Percentiles rank a stretch among this genome's conserved stretches.
phyloP scores from a whole-genome alignment of 352 stramenopile species.

The Pythium periplocum region DNA sequence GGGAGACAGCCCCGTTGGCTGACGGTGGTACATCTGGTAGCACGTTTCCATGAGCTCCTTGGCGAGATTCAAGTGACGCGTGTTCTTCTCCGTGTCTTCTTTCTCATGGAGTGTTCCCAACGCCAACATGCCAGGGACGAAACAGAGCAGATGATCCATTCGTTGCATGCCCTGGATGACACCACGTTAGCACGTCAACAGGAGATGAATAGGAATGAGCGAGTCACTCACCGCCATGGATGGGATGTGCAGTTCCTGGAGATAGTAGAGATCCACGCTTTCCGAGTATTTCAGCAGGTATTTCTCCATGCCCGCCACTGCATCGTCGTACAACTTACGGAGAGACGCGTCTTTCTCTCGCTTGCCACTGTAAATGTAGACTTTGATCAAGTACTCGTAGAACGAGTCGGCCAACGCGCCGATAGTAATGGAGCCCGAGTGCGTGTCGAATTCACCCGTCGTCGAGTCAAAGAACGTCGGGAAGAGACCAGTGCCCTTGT shows the following conservation, averaged over 20 bases:
- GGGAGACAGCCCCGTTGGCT: conserved; percentile 90
- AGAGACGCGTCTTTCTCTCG: conserved; percentile 52
- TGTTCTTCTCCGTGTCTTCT: conserved; percentile 59
- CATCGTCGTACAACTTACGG: conserved; percentile 91
- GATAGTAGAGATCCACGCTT: conserved; percentile 56
- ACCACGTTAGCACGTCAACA: too few relatives aligned
- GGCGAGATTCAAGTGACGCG: conserved; percentile 80
- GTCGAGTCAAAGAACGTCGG: conserved; percentile 70
- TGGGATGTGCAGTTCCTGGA: conserved; percentile 56
- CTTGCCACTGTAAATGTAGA: conserved; percentile 94
- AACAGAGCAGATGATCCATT: conserved; percentile 98
- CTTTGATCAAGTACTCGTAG: conserved; percentile 99
- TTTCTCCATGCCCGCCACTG: conserved; percentile 91
- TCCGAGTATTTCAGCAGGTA: conserved; percentile 80
- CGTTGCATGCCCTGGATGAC: conserved; percentile 23
- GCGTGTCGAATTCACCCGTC: conserved; percentile 23
- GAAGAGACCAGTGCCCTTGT: conserved; percentile 83
- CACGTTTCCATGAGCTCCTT: conserved; percentile 91
- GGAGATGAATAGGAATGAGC: too few relatives aligned
- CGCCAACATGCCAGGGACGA: conserved; percentile 91
- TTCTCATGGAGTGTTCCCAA: conserved; percentile 83
- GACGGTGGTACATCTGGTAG: conserved; percentile 93
- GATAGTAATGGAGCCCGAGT: conserved; percentile 74
- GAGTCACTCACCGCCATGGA: conserved; percentile 22
- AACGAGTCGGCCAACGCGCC: conserved; percentile 95